Conservation (phyloP, 176 grass and related monocot species). For the Rhynchospora tenuis region DNA sequence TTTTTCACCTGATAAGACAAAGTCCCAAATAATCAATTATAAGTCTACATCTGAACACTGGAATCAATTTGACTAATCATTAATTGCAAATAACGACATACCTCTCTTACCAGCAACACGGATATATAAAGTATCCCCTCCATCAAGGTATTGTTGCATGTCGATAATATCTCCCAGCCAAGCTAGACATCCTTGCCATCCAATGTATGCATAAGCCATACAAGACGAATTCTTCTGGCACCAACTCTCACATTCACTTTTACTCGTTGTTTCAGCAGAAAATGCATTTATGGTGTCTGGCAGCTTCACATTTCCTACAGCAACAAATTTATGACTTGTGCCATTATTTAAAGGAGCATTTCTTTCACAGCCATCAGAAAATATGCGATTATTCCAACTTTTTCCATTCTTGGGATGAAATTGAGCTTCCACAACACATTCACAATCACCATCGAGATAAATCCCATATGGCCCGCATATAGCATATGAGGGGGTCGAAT, state of each 20-base stretch:
- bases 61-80: background rate
- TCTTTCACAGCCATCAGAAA: conserved; percentile 10
- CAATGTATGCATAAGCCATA: conserved; percentile 2
- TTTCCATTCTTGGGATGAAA: background rate
- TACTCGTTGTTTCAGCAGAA: background rate
- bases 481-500: background rate
- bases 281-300: conserved; percentile 9
- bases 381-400: background rate
- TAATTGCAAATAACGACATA: background rate
- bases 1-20: background rate
- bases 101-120: background rate
- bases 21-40: background rate
- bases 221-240: background rate
- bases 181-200: conserved; percentile 10
- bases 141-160: background rate
- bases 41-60: background rate
- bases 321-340: background rate
- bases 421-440: background rate
- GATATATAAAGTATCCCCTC: conserved; percentile 10
- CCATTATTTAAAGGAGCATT: background rate
- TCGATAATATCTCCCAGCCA: conserved; percentile 5
- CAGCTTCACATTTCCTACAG: background rate
- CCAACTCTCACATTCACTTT: background rate
- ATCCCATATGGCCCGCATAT: background rate
- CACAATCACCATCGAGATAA: background rate